A percentile compares a stretch with the other conserved stretches of the same genome.
These are phyloP conservation scores for Fragosphaeria purpurea DNA, from an alignment of 2,329 filamentous ascomycete species.

Conservation along the genomic window DNA sequence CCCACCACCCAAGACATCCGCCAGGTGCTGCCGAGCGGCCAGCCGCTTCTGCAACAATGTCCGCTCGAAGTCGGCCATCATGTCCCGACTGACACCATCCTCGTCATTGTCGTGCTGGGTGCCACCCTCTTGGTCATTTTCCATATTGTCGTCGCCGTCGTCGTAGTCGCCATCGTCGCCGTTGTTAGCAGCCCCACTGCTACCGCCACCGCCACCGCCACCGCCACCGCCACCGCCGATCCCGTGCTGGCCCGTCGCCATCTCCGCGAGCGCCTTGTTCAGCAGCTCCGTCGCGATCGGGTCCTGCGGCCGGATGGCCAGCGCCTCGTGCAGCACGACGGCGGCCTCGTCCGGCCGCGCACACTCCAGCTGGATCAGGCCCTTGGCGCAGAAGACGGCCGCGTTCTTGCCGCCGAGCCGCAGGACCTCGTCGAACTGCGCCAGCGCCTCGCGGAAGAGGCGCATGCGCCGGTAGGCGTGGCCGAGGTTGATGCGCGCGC, in stretches of 20 bases:
- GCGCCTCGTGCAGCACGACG: slow-evolving; percentile 71
- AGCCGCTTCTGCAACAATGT: slow-evolving; percentile 37
- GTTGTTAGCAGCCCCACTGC: background rate
- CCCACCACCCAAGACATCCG: slow-evolving; percentile 11
- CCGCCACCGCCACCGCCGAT: slow-evolving; percentile 1
- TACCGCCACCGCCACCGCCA: background rate
- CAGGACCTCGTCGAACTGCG: slow-evolving; percentile 78
- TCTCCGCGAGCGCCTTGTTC: slow-evolving; percentile 59
- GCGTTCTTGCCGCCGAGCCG: slow-evolving; percentile 72
- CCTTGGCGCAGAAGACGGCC: slow-evolving; percentile 71
- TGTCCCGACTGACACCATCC: slow-evolving; percentile 34
- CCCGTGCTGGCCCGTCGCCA: slow-evolving; percentile 31
- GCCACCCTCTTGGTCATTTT: slow-evolving; percentile 9
- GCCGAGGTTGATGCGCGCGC: slow-evolving; percentile 78
- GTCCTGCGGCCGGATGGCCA: slow-evolving; percentile 70
- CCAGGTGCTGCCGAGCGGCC: slow-evolving; percentile 29
- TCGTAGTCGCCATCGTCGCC: background rate
- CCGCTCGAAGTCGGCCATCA: slow-evolving; percentile 40
- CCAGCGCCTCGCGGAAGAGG: slow-evolving; percentile 60
- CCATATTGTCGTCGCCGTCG: background rate
- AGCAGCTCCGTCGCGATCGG: slow-evolving; percentile 71
- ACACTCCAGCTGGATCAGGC: slow-evolving; percentile 72
- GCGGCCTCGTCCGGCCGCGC: slow-evolving; percentile 67
- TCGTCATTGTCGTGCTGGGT: slow-evolving; percentile 9
- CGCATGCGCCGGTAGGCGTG: slow-evolving; percentile 72